phyloP scores from a whole-genome alignment of 2,329 filamentous ascomycete species.

The Cryphonectria parasitica region DNA sequence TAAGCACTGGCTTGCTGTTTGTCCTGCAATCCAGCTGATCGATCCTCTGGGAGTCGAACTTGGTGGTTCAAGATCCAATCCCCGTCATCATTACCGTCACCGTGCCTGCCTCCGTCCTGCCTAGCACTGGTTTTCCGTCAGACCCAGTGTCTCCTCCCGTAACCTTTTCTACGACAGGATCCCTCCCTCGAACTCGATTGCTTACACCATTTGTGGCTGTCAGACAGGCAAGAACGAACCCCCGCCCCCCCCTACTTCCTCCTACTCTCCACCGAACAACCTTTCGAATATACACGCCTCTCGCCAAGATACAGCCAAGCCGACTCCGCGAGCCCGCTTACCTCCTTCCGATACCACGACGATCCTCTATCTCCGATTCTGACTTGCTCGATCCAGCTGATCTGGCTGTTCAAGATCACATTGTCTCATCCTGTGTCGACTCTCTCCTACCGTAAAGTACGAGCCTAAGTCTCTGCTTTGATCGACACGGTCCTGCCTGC shows the following conservation, averaged over 20 bases:
- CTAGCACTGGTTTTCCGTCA: not conserved
- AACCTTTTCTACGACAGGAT: not conserved
- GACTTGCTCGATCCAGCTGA: not conserved
- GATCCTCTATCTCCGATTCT: not conserved
- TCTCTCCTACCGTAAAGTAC: not conserved
- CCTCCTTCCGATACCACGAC: not conserved
- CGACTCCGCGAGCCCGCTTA: constrained; percentile 6
- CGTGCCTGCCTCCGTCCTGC: not conserved
- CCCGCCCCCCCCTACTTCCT: too few relatives aligned
- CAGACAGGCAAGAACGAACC: constrained; percentile 11
- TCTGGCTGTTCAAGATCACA: constrained; percentile 2
- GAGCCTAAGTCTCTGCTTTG: not conserved
- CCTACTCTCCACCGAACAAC: not conserved
- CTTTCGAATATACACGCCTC: not conserved
- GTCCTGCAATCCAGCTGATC: not conserved
- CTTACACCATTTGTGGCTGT: constrained; percentile 5
- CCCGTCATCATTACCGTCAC: not conserved
- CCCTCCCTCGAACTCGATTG: not conserved
- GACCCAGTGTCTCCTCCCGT: not conserved
- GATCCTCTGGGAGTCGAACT: not conserved
- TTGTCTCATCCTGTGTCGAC: not conserved
- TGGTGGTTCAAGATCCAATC: not conserved
- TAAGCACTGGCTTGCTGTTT: not conserved
- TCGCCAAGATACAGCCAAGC: not conserved
- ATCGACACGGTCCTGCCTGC: not conserved